These are phyloP conservation scores for Hsuehochloa calcarea DNA, from an alignment of 176 grass and related monocot genomes.

Conservation along the genomic window DNA sequence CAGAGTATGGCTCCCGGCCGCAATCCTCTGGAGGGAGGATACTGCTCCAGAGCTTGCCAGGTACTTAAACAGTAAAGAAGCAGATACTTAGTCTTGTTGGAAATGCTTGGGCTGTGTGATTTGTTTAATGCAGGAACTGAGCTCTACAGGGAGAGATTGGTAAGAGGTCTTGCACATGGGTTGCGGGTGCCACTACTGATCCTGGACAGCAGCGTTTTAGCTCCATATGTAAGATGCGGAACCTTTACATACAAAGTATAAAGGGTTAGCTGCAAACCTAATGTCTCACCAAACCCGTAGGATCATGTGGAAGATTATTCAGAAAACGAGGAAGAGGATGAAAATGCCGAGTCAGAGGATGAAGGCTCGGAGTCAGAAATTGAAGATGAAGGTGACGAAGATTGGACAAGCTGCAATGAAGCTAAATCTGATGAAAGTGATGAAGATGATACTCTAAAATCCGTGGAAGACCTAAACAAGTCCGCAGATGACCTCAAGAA, in stretches of 20 bases:
- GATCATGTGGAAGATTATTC: conserved; percentile 74
- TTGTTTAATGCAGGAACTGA: conserved; percentile 76
- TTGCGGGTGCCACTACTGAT: conserved; percentile 73
- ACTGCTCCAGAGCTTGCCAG: conserved; percentile 81
- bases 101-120: conserved; percentile 29
- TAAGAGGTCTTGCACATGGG: conserved; percentile 82
- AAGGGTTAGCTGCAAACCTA: conserved; percentile 26
- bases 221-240: conserved; percentile 70
- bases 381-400: conserved; percentile 71
- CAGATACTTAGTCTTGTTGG: conserved; percentile 8
- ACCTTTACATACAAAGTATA: conserved; percentile 19
- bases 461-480: conserved; percentile 63
- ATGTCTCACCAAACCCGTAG: conserved; percentile 44
- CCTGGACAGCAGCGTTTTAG: conserved; percentile 83
- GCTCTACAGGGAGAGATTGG: conserved; percentile 86
- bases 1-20: conserved; percentile 65
- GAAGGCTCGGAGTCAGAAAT: conserved; percentile 73
- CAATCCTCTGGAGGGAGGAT: conserved; percentile 74
- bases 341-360: conserved; percentile 68
- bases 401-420: conserved; percentile 73
- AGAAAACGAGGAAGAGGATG: conserved; percentile 69
- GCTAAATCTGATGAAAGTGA: conserved; percentile 72
- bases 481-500: conserved; percentile 67
- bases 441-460: conserved; percentile 64
- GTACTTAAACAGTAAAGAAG: conserved; percentile 39